Evolutionary conservation across 306 rosid genomes (phyloP).

Genomic region (Ochetophila trinervis): DNA sequence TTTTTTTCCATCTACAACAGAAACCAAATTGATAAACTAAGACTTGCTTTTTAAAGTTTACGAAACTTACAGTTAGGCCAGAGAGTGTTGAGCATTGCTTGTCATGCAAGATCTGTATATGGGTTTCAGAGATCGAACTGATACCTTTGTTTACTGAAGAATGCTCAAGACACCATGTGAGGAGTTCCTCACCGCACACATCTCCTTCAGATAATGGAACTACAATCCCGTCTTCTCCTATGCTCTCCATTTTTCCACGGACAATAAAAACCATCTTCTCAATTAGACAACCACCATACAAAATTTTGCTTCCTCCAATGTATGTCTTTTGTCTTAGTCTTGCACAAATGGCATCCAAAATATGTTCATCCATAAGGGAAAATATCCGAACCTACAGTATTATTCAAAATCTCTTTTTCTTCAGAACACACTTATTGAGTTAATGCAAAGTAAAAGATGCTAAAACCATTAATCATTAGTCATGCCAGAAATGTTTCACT

Average conservation of each 20-base stretch:
- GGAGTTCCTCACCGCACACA: slow-evolving; percentile 90
- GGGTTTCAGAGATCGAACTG: neutral
- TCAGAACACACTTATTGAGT: neutral
- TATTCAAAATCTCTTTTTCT: neutral
- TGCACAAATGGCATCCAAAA: slow-evolving; percentile 73
- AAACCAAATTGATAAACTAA: neutral
- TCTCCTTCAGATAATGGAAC: slow-evolving; percentile 67
- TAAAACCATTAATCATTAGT: neutral
- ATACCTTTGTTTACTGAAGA: slow-evolving; percentile 67
- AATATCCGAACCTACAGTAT: slow-evolving; percentile 67
- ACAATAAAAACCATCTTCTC: slow-evolving; percentile 90
- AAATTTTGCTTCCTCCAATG: slow-evolving; percentile 66
- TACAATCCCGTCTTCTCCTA: slow-evolving; percentile 54
- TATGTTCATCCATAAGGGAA: slow-evolving; percentile 66
- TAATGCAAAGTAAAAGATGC: slow-evolving; percentile 5
- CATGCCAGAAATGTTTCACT: neutral
- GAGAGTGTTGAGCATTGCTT: neutral
- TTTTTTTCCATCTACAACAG: slow-evolving; percentile 50
- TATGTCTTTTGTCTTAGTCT: slow-evolving; percentile 74
- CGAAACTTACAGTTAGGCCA: neutral
- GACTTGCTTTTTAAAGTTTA: neutral
- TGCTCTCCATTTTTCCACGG: slow-evolving; percentile 73
- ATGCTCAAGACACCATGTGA: slow-evolving; percentile 84
- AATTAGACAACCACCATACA: slow-evolving; percentile 51
- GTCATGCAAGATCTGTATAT: neutral